Evolutionary conservation across 2,329 filamentous ascomycete genomes (phyloP).

Genomic region (Colletotrichum sublineola): DNA sequence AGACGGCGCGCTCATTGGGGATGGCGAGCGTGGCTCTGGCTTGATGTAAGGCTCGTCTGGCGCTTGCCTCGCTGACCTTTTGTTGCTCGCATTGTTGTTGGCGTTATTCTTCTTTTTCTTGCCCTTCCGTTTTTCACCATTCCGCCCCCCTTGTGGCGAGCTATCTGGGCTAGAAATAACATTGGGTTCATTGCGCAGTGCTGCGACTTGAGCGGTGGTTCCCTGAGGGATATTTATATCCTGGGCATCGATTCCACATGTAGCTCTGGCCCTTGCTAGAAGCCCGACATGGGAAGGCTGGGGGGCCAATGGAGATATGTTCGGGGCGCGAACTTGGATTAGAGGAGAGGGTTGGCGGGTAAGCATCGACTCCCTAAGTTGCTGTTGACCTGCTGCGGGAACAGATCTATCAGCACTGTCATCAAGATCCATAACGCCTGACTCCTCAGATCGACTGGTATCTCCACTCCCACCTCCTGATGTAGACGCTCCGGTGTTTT

Average conservation of each 20-base stretch:
- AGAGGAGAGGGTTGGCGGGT: slow-evolving; percentile 68
- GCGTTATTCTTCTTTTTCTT: slow-evolving; percentile 64
- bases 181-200: slow-evolving; percentile 65
- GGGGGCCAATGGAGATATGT: slow-evolving; percentile 79
- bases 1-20: slow-evolving; percentile 67
- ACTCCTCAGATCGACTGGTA: slow-evolving; percentile 59
- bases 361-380: slow-evolving; percentile 33
- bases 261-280: slow-evolving; percentile 62
- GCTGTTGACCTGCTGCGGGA: slow-evolving; percentile 31
- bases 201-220: slow-evolving; percentile 67
- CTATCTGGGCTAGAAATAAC: slow-evolving; percentile 70
- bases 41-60: slow-evolving; percentile 69
- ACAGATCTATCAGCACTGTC: slow-evolving; percentile 42
- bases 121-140: slow-evolving; percentile 62
- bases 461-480: slow-evolving; percentile 56
- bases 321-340: slow-evolving; percentile 74
- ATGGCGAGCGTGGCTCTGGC: slow-evolving; percentile 73
- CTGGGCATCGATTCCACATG: slow-evolving; percentile 49
- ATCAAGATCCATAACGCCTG: slow-evolving; percentile 48
- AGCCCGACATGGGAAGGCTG: slow-evolving; percentile 79
- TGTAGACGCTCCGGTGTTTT: slow-evolving; percentile 48
- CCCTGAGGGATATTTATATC: slow-evolving; percentile 54
- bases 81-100: slow-evolving; percentile 56
- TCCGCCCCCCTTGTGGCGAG: slow-evolving; percentile 67
- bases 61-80: slow-evolving; percentile 64